These are phyloP conservation scores for Phyllosticta citriasiana DNA, from an alignment of 2,329 filamentous ascomycete species.

Conservation along the genomic window DNA sequence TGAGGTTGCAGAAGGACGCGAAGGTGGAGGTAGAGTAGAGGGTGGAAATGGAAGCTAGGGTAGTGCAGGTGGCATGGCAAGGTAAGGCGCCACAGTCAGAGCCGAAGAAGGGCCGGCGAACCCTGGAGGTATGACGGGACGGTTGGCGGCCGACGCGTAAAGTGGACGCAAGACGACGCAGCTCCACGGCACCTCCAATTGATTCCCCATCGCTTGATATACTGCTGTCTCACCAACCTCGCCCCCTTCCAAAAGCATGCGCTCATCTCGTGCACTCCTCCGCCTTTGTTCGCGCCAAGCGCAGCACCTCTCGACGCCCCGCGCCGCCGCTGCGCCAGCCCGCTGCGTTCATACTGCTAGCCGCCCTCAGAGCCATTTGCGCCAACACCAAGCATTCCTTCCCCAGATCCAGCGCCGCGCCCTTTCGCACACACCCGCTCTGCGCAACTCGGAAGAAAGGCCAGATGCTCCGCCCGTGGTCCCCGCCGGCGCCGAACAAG, in stretches of 20 bases:
- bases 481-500: slow-evolving; percentile 42
- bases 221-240: neutral
- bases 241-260: slow-evolving; percentile 16
- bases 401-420: slow-evolving; percentile 3
- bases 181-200: neutral
- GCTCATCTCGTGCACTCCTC: slow-evolving; percentile 16
- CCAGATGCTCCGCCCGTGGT: slow-evolving; percentile 15
- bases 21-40: neutral
- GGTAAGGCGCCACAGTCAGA: no score
- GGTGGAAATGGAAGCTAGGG: neutral
- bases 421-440: slow-evolving; percentile 20
- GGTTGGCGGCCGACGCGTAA: neutral
- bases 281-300: slow-evolving; percentile 15
- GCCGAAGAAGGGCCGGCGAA: neutral
- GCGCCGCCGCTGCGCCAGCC: neutral
- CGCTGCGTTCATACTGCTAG: slow-evolving; percentile 11
- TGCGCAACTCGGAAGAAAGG: slow-evolving; percentile 20
- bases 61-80: neutral
- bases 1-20: neutral
- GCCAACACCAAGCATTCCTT: slow-evolving; percentile 2
- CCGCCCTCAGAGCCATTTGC: slow-evolving; percentile 16
- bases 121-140: neutral
- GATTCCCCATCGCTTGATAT: neutral
- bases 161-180: slow-evolving; percentile 1
- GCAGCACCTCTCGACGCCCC: slow-evolving; percentile 13